phyloP scores from a whole-genome alignment of 108 stramenopile genomes.

The Nitzschia palea region DNA sequence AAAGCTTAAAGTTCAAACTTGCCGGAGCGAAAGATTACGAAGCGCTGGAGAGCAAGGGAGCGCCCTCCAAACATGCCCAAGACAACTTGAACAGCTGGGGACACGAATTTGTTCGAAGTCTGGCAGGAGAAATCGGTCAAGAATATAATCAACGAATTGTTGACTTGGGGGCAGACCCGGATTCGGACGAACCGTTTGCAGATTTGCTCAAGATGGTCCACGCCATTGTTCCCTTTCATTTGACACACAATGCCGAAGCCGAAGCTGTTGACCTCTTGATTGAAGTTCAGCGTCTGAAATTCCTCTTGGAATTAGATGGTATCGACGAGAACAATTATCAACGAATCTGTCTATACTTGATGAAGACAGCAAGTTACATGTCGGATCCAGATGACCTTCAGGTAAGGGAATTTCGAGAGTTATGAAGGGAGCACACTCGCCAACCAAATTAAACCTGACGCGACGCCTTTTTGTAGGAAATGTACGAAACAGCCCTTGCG shows the following conservation, averaged over 20 bases:
- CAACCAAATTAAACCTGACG: no score
- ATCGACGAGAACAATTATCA: conserved; percentile 94
- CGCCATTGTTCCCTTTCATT: conserved; percentile 96
- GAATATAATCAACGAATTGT: conserved; percentile 90
- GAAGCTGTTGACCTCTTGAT: conserved; percentile 98
- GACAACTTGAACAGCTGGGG: conserved; percentile 96
- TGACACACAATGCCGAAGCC: conserved; percentile 97
- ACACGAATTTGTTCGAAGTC: conserved; percentile 95
- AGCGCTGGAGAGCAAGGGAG: conserved; percentile 36
- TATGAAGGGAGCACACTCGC: no score
- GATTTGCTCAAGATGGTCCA: conserved; percentile 92
- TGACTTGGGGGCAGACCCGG: conserved; percentile 64
- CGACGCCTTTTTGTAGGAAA: conserved; percentile 51
- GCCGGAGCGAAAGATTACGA: conserved; percentile 81
- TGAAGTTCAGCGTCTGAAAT: conserved; percentile 91
- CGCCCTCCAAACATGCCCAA: conserved; percentile 52
- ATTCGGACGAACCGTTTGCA: conserved; percentile 65
- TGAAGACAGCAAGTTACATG: conserved; percentile 96
- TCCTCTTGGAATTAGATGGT: conserved; percentile 67
- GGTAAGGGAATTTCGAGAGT: conserved; percentile 33
- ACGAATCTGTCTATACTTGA: conserved; percentile 95
- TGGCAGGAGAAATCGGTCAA: conserved; percentile 97
- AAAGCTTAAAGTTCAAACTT: conserved; percentile 93
- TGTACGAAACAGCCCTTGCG: conserved; percentile 87
- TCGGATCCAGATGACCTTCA: conserved; percentile 88